Conservation (phyloP, 768 basidiomycete genomes). For the Tylopilus plumbeoviolaceoides region DNA sequence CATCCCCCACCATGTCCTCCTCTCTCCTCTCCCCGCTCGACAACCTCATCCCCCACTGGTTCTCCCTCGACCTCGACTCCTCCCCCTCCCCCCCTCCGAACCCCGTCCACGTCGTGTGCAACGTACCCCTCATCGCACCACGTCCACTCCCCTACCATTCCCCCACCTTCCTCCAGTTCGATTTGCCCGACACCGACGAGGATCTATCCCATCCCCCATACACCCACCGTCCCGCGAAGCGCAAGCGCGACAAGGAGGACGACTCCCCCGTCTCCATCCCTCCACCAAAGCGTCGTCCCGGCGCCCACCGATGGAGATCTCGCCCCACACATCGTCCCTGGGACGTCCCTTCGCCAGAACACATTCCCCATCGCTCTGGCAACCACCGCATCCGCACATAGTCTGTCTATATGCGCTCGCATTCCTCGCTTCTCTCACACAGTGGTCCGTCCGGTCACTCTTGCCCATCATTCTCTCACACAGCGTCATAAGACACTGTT, state of each 20-base stretch:
- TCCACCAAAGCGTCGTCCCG: constrained; percentile 25
- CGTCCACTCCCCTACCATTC: constrained; percentile 67
- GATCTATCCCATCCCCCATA: constrained; percentile 70
- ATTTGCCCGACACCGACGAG: constrained; percentile 62
- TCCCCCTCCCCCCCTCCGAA: constrained; percentile 27
- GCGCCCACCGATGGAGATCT: constrained; percentile 16
- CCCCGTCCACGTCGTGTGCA: constrained; percentile 51
- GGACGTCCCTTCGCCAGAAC: constrained; percentile 1
- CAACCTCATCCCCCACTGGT: constrained; percentile 7
- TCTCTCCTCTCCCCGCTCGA: constrained; percentile 22
- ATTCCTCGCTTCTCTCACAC: not conserved
- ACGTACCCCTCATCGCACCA: constrained; percentile 65
- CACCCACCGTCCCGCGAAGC: constrained; percentile 49
- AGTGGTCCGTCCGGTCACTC: constrained; percentile 1
- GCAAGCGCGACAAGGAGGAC: constrained; percentile 40
- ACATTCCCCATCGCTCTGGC: constrained; percentile 13
- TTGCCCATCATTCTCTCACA: constrained; percentile 13
- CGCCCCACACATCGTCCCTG: constrained; percentile 11
- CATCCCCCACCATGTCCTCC: not conserved
- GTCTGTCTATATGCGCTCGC: constrained; percentile 2
- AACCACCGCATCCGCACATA: constrained; percentile 20
- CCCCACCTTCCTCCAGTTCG: constrained; percentile 65
- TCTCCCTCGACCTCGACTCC: constrained; percentile 19
- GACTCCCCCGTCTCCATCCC: constrained; percentile 14
- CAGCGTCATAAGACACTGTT: constrained; percentile 8